These are phyloP conservation scores for Nitzschia putrida DNA, from an alignment of 108 stramenopile species.

Conservation along the genomic window DNA sequence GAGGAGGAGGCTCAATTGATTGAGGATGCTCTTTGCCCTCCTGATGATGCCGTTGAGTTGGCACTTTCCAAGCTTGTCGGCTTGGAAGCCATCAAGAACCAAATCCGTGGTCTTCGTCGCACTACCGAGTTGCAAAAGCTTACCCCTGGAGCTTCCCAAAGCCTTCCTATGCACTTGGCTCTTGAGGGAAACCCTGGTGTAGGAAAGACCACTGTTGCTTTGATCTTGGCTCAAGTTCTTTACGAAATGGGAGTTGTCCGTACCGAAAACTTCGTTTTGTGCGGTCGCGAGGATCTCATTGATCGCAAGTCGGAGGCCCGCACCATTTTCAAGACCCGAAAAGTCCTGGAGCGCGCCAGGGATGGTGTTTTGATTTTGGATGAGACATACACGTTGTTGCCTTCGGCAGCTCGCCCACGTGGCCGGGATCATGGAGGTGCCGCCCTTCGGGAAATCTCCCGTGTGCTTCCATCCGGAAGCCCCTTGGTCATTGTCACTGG, in stretches of 20 bases:
- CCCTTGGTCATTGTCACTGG: conserved; percentile 81
- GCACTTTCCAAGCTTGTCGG: conserved; percentile 69
- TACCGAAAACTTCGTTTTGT: conserved; percentile 51
- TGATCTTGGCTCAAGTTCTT: conserved; percentile 66
- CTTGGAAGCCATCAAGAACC: conserved; percentile 74
- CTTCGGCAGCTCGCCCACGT: conserved; percentile 74
- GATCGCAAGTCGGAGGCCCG: conserved; percentile 79
- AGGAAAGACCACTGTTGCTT: conserved; percentile 85
- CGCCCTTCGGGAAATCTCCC: conserved; percentile 74
- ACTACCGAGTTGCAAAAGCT: conserved; percentile 67
- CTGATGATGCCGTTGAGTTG: conserved; percentile 80
- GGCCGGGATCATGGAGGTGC: conserved; percentile 84
- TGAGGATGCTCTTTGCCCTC: conserved; percentile 79
- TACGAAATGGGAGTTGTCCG: conserved; percentile 77
- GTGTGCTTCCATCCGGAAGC: conserved; percentile 52
- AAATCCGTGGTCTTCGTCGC: conserved; percentile 83
- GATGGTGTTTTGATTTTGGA: conserved; percentile 83
- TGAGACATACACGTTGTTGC: conserved; percentile 82
- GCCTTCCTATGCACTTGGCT: conserved; percentile 67
- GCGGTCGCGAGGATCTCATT: conserved; percentile 71
- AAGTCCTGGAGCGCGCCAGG: conserved; percentile 65
- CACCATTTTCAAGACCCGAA: conserved; percentile 70
- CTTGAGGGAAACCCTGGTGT: conserved; percentile 92
- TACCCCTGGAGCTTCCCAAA: conserved; percentile 33
- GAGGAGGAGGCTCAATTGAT: conserved; percentile 81